These are phyloP conservation scores for Ocimum tenuiflorum DNA, from an alignment of 257 asterid species.

Conservation along the genomic window DNA sequence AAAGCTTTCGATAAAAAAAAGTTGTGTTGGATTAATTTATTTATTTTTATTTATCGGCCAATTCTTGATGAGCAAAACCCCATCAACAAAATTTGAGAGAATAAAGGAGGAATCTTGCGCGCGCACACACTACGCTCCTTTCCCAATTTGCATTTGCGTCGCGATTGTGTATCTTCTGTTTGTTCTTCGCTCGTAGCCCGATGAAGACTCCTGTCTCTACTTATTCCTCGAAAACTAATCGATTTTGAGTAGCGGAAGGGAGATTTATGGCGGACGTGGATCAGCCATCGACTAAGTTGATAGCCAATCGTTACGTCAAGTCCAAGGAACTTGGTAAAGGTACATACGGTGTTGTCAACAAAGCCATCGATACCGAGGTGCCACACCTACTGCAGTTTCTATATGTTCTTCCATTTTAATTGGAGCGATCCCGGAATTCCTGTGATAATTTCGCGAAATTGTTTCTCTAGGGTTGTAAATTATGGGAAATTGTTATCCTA, in stretches of 20 bases:
- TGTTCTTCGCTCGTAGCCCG: no score
- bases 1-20: no score
- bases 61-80: no score
- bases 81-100: no score
- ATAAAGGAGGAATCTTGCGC: no score
- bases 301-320: conserved; percentile 85
- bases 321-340: conserved; percentile 88
- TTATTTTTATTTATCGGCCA: no score
- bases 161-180: background rate
- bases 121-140: no score
- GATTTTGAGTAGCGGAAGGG: background rate
- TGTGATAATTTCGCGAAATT: no score
- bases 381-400: background rate
- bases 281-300: conserved; percentile 46
- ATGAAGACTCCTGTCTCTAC: background rate
- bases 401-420: background rate
- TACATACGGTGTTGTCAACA: conserved; percentile 85
- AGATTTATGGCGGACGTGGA: conserved; percentile 48
- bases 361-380: conserved; percentile 90
- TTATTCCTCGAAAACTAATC: background rate
- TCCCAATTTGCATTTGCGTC: background rate
- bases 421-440: background rate
- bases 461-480: conserved; percentile 17
- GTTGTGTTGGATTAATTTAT: no score
- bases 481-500: no score